Evolutionary conservation across 768 basidiomycete species (phyloP).

Genomic region (Leccinum rimulosum): DNA sequence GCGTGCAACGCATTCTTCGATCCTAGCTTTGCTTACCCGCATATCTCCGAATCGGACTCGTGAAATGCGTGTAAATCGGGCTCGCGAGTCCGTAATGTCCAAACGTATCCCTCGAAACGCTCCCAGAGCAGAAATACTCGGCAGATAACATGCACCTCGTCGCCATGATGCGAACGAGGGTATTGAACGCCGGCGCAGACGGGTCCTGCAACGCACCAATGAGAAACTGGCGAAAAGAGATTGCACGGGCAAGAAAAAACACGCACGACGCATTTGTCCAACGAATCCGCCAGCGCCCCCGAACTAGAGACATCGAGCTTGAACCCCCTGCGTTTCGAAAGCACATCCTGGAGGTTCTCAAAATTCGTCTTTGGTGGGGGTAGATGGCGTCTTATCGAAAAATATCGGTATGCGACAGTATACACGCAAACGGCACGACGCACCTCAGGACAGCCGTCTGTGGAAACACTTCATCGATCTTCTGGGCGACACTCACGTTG

Average conservation of each 20-base stretch:
- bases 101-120: constrained; percentile 88
- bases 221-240: not conserved
- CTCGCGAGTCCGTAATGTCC: constrained; percentile 98
- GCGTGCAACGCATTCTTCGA: not conserved
- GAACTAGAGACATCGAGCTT: constrained; percentile 88
- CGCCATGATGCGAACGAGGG: constrained; percentile 97
- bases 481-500: constrained; percentile 88
- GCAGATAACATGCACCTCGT: constrained; percentile 98
- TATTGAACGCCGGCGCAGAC: constrained; percentile 88
- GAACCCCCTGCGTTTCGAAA: constrained; percentile 81
- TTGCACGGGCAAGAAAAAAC: not conserved
- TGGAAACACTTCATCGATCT: constrained; percentile 93
- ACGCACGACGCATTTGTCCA: constrained; percentile 84
- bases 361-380: constrained; percentile 93
- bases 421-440: not conserved
- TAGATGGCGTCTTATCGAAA: constrained; percentile 24
- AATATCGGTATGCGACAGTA: constrained; percentile 5
- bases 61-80: constrained; percentile 97
- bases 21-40: constrained; percentile 52
- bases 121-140: constrained; percentile 97
- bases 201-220: constrained; percentile 57
- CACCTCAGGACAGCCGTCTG: constrained; percentile 91
- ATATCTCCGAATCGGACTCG: constrained; percentile 95
- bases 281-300: constrained; percentile 79
- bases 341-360: constrained; percentile 91